These are phyloP conservation scores for Ascochyta clinopodiicola DNA, from an alignment of 2,329 filamentous ascomycete species.

Conservation along the genomic window DNA sequence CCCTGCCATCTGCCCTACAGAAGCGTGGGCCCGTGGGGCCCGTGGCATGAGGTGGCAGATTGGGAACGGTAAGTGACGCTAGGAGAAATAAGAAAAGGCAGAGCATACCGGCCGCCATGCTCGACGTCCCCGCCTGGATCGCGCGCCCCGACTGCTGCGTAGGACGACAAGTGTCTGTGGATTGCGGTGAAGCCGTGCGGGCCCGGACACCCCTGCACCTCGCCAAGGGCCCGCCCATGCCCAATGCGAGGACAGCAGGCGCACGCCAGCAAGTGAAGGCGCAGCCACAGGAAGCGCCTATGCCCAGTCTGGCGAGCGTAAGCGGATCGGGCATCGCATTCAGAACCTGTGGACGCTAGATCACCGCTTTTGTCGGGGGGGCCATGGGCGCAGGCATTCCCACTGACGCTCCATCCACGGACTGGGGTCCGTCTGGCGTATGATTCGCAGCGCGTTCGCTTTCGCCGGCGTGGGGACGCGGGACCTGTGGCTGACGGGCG, in stretches of 20 bases:
- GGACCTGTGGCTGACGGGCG: constrained; percentile 36
- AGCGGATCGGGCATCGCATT: constrained; percentile 36
- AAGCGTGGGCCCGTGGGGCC: constrained; percentile 37
- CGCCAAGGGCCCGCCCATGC: constrained; percentile 30
- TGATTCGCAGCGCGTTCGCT: constrained; percentile 36
- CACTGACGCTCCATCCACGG: constrained; percentile 10
- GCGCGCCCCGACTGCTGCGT: constrained; percentile 46
- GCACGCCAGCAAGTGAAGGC: constrained; percentile 30
- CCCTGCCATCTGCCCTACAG: constrained; percentile 45
- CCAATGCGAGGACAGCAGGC: constrained; percentile 27
- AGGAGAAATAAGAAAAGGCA: constrained; percentile 46
- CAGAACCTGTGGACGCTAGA: constrained; percentile 32
- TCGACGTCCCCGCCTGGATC: constrained; percentile 45
- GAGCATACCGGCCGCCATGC: constrained; percentile 37
- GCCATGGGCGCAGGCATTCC: constrained; percentile 18
- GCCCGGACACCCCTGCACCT: constrained; percentile 27
- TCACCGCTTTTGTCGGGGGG: constrained; percentile 41
- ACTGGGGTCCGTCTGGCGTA: constrained; percentile 20
- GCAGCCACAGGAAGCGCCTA: constrained; percentile 26
- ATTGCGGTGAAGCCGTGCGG: constrained; percentile 44
- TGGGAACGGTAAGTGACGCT: constrained; percentile 45
- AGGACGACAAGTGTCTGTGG: constrained; percentile 38
- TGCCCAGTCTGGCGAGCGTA: constrained; percentile 35
- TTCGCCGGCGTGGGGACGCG: constrained; percentile 24
- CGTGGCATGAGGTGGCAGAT: constrained; percentile 44